Base-by-base conservation (phyloP, 2,329 filamentous ascomycete genomes). In the Verticillium nonalfalfae region DNA sequence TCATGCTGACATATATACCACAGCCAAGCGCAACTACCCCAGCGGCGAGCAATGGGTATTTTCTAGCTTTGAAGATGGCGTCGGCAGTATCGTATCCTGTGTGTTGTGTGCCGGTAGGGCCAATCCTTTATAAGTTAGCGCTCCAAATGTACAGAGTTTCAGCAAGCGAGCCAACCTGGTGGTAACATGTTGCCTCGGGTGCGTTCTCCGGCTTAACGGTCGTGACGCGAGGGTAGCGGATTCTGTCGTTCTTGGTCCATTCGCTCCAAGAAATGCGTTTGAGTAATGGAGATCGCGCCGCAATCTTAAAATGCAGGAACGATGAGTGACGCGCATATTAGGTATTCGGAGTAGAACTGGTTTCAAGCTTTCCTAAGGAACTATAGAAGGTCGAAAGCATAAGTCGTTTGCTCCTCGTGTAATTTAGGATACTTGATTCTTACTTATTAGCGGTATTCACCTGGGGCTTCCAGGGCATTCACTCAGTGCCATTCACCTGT, bases 31-130 rank as follows among this genome's bases (percentile, higher is more conserved):
- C 64, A 14, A 64, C 58, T 4, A 65, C 50, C 10, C 62, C 63
- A 18, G 57, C 60, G 18, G 60, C 64, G 26, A 65, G 57, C 6
- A 65, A 38, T 4, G 63, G 61, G 13, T 59, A 56, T 35, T 58
- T 64, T 15, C 62, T 60, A 10, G 60, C 60, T 39, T 45, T 62
- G 50, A 65, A 65, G 7, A 65, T 62, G 38, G 55, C 59, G 5
- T 64, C 60, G 31, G 63, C 60, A 13, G 63, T 65, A 18, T 64
- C 63, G 45, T 50, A 50, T 7, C 45, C 45, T 5, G 45, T 7
- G 4, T 6, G n/a, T n/a, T 21, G n/a, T 21, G 40, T n/a, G 9
- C 7, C 21, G 18, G n/a, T 18, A 13, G n/a, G 40, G 4, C 21
- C 40, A n/a, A 26, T 4, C 40, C 40, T 50, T 10, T 11, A 9